phyloP scores from a whole-genome alignment of 2,329 filamentous ascomycete genomes.

The Alternaria atra region DNA sequence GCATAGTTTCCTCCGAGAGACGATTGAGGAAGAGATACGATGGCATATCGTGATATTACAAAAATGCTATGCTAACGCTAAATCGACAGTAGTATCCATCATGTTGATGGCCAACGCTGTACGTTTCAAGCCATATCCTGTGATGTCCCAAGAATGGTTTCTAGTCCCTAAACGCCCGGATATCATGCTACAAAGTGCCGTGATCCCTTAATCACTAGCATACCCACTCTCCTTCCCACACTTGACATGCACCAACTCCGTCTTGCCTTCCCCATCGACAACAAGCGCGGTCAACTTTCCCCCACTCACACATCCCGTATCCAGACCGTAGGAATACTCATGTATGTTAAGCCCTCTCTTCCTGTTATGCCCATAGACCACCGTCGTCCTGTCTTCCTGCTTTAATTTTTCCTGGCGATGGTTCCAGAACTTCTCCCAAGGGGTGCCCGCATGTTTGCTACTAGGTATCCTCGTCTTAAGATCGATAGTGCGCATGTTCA shows the following conservation, averaged over 20 bases:
- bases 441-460: constrained; percentile 63
- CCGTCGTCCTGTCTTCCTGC: constrained; percentile 63
- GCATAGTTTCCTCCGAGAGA: background rate
- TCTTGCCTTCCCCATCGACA: constrained; percentile 64
- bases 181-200: background rate
- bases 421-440: constrained; percentile 73
- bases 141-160: background rate
- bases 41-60: background rate
- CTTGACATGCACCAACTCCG: constrained; percentile 49
- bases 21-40: background rate
- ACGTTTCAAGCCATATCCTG: background rate
- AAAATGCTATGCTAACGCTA: constrained; percentile 3
- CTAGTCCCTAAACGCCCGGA: background rate
- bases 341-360: constrained; percentile 72
- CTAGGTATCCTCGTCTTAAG: constrained; percentile 66
- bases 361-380: constrained; percentile 77
- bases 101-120: background rate
- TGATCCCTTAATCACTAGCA: constrained; percentile 23
- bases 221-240: constrained; percentile 46
- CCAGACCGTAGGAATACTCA: constrained; percentile 82
- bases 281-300: constrained; percentile 79
- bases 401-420: constrained; percentile 46
- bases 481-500: constrained; percentile 90
- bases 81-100: background rate
- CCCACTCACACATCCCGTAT: constrained; percentile 82